These are phyloP conservation scores for Huntiella decipiens DNA, from an alignment of 2,329 filamentous ascomycete genomes.

Conservation along the genomic window DNA sequence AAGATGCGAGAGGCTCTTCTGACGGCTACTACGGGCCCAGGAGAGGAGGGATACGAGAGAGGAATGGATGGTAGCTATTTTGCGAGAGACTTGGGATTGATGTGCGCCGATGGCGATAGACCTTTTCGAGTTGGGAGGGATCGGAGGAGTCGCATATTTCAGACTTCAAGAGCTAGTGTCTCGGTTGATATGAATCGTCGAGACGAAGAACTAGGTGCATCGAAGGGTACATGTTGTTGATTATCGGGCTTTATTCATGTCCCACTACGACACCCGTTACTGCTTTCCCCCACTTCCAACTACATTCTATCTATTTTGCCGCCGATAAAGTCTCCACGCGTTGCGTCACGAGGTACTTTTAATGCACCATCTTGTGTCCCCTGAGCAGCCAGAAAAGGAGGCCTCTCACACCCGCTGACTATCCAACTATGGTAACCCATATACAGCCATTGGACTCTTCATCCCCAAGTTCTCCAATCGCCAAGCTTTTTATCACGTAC, in stretches of 20 bases:
- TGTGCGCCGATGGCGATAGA: conserved; percentile 14
- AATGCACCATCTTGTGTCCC: background rate
- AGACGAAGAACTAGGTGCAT: conserved; percentile 16
- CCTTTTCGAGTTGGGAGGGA: conserved; percentile 41
- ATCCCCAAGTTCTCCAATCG: no score
- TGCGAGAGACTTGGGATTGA: conserved; percentile 18
- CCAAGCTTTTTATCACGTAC: no score
- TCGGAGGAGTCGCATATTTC: conserved; percentile 39
- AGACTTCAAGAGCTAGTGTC: conserved; percentile 18
- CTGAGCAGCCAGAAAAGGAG: background rate
- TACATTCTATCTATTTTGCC: background rate
- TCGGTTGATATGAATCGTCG: conserved; percentile 29
- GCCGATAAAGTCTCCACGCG: background rate
- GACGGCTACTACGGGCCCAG: conserved; percentile 33
- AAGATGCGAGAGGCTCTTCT: conserved; percentile 41
- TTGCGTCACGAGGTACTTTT: background rate
- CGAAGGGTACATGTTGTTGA: conserved; percentile 15
- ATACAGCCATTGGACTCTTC: no score
- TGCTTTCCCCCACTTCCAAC: background rate
- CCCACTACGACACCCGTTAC: background rate
- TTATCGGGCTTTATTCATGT: background rate
- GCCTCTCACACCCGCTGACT: no score
- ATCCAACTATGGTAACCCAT: no score
- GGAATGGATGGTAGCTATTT: conserved; percentile 31
- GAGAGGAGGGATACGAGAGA: conserved; percentile 27